phyloP scores from a whole-genome alignment of 2,329 filamentous ascomycete species.

The Penicillium crustosum region DNA sequence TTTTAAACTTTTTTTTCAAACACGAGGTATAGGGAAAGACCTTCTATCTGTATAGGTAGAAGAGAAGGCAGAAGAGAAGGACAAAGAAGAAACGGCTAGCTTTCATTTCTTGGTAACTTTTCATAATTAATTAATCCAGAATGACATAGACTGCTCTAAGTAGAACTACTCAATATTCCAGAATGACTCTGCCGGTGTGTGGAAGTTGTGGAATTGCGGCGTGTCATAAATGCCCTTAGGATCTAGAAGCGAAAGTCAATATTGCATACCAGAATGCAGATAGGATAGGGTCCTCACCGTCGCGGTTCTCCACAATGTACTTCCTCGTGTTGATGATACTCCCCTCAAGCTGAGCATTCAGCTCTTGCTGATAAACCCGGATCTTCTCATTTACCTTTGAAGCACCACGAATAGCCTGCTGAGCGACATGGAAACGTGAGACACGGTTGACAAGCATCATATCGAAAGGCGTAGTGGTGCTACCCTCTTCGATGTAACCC shows the following conservation, averaged over 20 bases:
- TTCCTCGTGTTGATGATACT: slow-evolving; percentile 51
- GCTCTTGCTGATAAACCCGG: slow-evolving; percentile 46
- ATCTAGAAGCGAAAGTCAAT: slow-evolving; percentile 38
- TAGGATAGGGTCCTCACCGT: slow-evolving; percentile 45
- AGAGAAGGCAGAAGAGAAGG: background rate
- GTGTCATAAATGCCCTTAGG: slow-evolving; percentile 54
- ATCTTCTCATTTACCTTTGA: slow-evolving; percentile 52
- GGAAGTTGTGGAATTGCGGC: slow-evolving; percentile 27
- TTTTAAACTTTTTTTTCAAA: background rate
- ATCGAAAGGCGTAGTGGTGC: slow-evolving; percentile 67
- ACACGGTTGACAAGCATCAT: slow-evolving; percentile 67
- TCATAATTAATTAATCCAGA: background rate
- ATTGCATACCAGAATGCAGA: background rate
- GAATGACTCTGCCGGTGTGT: background rate
- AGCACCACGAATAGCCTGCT: slow-evolving; percentile 53
- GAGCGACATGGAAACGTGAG: slow-evolving; percentile 60
- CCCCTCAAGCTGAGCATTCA: slow-evolving; percentile 50
- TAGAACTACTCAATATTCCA: background rate
- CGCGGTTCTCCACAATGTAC: slow-evolving; percentile 55
- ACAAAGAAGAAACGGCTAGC: background rate
- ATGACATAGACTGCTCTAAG: background rate
- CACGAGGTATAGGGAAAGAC: background rate
- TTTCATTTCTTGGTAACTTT: background rate
- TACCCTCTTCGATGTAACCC: slow-evolving; percentile 65
- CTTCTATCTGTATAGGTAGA: background rate